Evolutionary conservation across 202 grass and related monocot genomes (phyloP), one percentile per base, ranked within the genome.

Genomic region (Schoenoplectus triqueter): DNA sequence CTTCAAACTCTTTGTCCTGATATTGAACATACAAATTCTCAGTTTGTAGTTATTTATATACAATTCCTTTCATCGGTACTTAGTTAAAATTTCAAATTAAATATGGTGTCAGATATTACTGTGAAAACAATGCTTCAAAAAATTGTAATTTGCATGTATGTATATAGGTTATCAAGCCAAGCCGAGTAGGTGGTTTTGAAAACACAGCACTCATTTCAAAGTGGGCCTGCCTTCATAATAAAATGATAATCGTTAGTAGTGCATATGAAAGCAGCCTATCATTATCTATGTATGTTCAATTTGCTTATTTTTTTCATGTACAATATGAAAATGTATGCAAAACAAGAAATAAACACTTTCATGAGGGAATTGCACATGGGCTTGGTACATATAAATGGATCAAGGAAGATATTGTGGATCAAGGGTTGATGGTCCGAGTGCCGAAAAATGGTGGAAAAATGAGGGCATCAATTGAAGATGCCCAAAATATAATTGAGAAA

Each of bases 331-430:
- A 82, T 82, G 64, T 92, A 61, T 90, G 88, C 62, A 89, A 71
- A 90, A 86, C 91, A 86, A 93, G 88, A 85, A 93, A 86, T 81
- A 89, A 78, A 66, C 47, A 47, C 86, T 67, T 78, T 49, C 85
- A 87, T 86, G 85, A 69, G 73, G 66, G 39, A 69, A 78, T 86
- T 15, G 89, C 81, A 0, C 92, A 98, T 92, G 95, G 95, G 75
- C 91, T 98, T 80, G 95, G 95, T 85, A 98, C 95, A 84, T 98
- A 98, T 89, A 88, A 89, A 86, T 98, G 92, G 92, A 87, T 98
- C 64, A 93, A 79, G 78, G 92, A 98, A 98, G 95, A 98, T 89
- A 85, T 98, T 87, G 85, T 90, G 83, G 81, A 87, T 76, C 84
- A 89, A 54, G 86, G 85, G 73, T 83, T 98, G 80, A 86, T 87